Base-by-base conservation (phyloP, 2,329 filamentous ascomycete species). In the Aspergillus niger region DNA sequence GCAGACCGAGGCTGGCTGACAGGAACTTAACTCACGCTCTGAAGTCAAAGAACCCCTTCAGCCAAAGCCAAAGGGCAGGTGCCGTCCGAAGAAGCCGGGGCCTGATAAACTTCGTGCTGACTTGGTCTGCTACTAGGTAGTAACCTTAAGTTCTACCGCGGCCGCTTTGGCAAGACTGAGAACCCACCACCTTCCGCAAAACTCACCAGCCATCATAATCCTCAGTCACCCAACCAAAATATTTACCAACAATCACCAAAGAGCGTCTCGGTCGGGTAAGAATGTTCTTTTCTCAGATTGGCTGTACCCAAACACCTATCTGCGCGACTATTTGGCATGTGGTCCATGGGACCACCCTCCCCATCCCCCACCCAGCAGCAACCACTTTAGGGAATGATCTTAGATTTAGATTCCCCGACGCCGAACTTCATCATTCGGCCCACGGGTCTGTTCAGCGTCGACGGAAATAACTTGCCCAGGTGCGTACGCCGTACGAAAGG, bases 361-460 rank as follows among this genome's bases (percentile, higher is more conserved):
- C n/a, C 49, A 8, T 24, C 26, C 52, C 41, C 53, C 53, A 55
- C 53, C 26, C 26, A 17, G 53, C 53, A 47, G 24, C 26, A 55
- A 47, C 53, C 53, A 17, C 28, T 55, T 47, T 47, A 32, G 53
- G 53, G n/a, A 55, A 47, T 20, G 53, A 55, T 55, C 39, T 24
- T 36, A 32, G 6, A 5, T 26, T 26, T 8, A 22, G 36, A 26
- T 26, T 32, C 39, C 39, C n/a, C 39, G 39, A 32, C 11, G 39
- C 30, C 26, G 39, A 55, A 30, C 39, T 41, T 24, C 52, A 26
- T 28, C 38, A 43, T 17, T 32, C 8, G 11, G 26, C 8, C 52
- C 53, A 55, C 26, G 39, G 53, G 32, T 44, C 53, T 8, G 36
- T 30, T 17, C 36, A 17, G 8, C 17, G 8, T 20, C 38, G 17